Base-by-base conservation (phyloP, 352 stramenopile genomes). In the Pythium rishiriense region DNA sequence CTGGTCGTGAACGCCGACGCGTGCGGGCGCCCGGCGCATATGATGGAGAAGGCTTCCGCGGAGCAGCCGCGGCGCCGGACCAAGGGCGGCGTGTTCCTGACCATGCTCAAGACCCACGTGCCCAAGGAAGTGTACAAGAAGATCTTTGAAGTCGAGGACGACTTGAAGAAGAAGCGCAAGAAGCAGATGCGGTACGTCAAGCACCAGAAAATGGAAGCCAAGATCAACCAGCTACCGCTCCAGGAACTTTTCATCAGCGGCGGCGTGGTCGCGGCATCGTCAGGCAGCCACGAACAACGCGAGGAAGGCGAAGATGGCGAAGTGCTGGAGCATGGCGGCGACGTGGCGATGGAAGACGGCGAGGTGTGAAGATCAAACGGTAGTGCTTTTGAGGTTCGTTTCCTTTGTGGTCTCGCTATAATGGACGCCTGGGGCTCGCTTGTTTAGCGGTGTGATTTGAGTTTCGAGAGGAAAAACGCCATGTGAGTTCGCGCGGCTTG, bases 101-200 rank as follows among this genome's bases (percentile, higher is more conserved):
- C 76, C 41, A 72, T 91, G 31, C 68, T 93, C 25, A 84, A 87
- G 49, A 74, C 82, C 0, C 72, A 80, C 37, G 84, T 90, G 74
- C 57, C 75, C 0, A 83, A 81, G 46, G 82, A 93, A 22, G 71
- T 72, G 54, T 93, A 93, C 64, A 79, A 81, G 21, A 69, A 82
- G 17, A 91, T 93, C 57, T 93, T 91, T 58, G 80, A 84, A 57
- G 69, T 93, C 19, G 84, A 93, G 58, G 74, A 86, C 35, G 57
- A 75, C 33, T 76, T 87, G 54, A 93, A 93, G 69, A 91, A 93
- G 64, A 79, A 88, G 29, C 68, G 71, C 35, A 87, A 88, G 70
- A 89, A 89, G 51, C 72, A 74, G 3, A 65, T 77, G 41, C 71
- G 74, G 43, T 69, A 70, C 41, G 75, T 77, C 19, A 69, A 73